phyloP scores from a whole-genome alignment of 140 eudicot species.

The Stevia rebaudiana region DNA sequence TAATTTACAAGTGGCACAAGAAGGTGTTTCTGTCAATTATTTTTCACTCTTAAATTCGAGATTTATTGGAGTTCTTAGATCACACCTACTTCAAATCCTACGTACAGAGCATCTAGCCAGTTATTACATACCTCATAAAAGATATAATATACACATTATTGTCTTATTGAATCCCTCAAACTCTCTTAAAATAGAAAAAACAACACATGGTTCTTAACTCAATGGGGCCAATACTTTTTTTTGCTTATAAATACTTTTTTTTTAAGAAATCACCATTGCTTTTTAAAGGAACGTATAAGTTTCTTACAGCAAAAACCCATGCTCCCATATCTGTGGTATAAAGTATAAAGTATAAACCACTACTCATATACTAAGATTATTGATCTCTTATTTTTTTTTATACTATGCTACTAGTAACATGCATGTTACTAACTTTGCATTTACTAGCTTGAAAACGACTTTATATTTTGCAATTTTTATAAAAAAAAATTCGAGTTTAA shows the following conservation, averaged over 20 bases:
- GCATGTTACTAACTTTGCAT: constrained; percentile 25
- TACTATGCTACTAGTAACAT: not conserved
- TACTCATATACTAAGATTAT: constrained; percentile 19
- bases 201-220: constrained; percentile 16
- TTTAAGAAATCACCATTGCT: constrained; percentile 40
- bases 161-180: constrained; percentile 32
- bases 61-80: constrained; percentile 11
- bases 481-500: not conserved
- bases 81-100: constrained; percentile 20
- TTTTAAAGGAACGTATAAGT: constrained; percentile 36
- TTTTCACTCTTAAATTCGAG: constrained; percentile 23
- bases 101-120: constrained; percentile 42
- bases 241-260: constrained; percentile 27
- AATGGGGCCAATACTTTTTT: constrained; percentile 12
- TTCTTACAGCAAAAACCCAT: constrained; percentile 39
- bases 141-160: constrained; percentile 26
- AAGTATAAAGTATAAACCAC: constrained; percentile 26
- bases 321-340: not conserved
- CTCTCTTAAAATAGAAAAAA: constrained; percentile 8
- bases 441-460: constrained; percentile 26
- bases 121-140: constrained; percentile 23
- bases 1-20: not conserved
- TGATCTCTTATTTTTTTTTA: constrained; percentile 9
- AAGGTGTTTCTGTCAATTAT: constrained; percentile 17
- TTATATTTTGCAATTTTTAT: not conserved